A percentile compares a stretch with the other conserved stretches of the same genome.
These are phyloP conservation scores for Botrytis fabae DNA, from an alignment of 2,329 filamentous ascomycete genomes.

Conservation along the genomic window DNA sequence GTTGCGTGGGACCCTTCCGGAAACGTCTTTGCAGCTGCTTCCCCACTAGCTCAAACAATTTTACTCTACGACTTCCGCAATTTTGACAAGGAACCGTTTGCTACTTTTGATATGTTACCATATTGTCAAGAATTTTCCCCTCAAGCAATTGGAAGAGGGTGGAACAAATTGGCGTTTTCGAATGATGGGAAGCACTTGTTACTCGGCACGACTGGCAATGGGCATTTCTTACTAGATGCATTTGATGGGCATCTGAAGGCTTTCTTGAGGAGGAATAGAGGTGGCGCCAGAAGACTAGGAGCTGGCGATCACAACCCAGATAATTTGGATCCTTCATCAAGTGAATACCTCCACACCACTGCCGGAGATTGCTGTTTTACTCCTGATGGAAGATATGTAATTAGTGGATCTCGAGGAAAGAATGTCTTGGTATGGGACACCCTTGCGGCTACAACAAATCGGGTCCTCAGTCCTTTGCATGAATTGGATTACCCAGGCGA, in stretches of 20 bases:
- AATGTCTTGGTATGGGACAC: constrained; percentile 89
- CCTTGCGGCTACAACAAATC: constrained; percentile 54
- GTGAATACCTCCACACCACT: constrained; percentile 49
- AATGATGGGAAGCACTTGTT: constrained; percentile 91
- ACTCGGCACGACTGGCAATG: constrained; percentile 77
- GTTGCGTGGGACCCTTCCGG: constrained; percentile 91
- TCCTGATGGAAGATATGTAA: constrained; percentile 83
- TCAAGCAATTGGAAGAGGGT: constrained; percentile 59
- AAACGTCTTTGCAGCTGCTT: constrained; percentile 86
- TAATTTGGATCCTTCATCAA: constrained; percentile 33
- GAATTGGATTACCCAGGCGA: constrained; percentile 66
- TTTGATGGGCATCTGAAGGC: constrained; percentile 81
- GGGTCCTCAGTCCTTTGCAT: constrained; percentile 62
- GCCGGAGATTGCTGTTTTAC: constrained; percentile 84
- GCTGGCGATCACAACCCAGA: constrained; percentile 50
- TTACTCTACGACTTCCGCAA: constrained; percentile 92
- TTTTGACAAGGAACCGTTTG: constrained; percentile 88
- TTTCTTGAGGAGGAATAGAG: constrained; percentile 63
- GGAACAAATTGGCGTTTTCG: constrained; percentile 92
- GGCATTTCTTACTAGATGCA: constrained; percentile 91
- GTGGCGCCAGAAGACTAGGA: constrained; percentile 53
- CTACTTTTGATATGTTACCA: constrained; percentile 71
- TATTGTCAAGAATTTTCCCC: constrained; percentile 55
- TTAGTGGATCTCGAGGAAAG: constrained; percentile 70
- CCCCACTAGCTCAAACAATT: constrained; percentile 73